Base-by-base conservation (phyloP, 31 red algal species). In the Asparagopsis taxiformis region DNA sequence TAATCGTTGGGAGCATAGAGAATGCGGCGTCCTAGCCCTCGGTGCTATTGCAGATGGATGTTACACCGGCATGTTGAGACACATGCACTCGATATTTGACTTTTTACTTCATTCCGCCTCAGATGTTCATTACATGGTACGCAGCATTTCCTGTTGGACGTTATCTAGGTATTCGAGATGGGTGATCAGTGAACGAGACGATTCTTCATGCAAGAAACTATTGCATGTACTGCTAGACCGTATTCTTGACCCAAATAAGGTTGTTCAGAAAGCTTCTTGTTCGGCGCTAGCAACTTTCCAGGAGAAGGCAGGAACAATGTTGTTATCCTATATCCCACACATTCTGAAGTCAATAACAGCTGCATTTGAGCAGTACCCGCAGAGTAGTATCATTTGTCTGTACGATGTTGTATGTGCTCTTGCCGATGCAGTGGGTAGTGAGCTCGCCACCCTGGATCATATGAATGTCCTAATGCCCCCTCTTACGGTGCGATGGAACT, bases 11-110 rank as follows among this genome's bases (percentile, higher is more conserved):
- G 68, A 79, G 41, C 69, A 88, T 50, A 55, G 91, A 55, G 91
- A 94, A 62, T 72, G 73, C 46, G 91, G 77, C 44, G 73, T 89
- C 5, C 66, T 94, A n/a, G 91, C 91, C 20, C 70, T 94, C 11
- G 91, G 91, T 16, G 91, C 91, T 17, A 83, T 88, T 51, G 84
- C 91, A 51, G 51, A 82, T 59, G 91, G 91, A 39, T 94, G 91
- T 71, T 90, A 73, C 31, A 28, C 70, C 31, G 91, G 84, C 2
- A 89, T 94, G 65, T 31, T 51, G 21, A 66, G 28, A 28, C 65
- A 77, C 25, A 51, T 94, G 30, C 84, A 48, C n/a, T 53, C 41
- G 26, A 68, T 89, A 34, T 68, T 75, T 63, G 59, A 76, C 8
- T 85, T 89, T 62, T 67, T 94, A 34, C 33, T 85, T n/a, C 56